Evolutionary conservation across 176 grass and related monocot genomes (phyloP).

Genomic region (Poa pratensis): DNA sequence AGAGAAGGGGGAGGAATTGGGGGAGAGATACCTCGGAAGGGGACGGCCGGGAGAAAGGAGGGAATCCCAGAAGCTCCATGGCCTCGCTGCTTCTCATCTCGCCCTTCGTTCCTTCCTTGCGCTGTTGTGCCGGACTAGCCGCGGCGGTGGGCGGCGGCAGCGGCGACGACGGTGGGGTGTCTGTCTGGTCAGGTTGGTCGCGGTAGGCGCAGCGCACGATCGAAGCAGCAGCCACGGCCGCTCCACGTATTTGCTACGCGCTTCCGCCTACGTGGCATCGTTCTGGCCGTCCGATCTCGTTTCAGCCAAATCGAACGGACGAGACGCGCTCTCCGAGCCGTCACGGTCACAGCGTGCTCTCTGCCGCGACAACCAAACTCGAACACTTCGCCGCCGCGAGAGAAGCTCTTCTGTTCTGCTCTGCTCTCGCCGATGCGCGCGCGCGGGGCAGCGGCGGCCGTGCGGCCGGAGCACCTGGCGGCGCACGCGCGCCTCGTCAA

Average conservation of each 20-base stretch:
- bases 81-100: conserved; percentile 71
- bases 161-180: not conserved
- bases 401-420: not conserved
- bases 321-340: not conserved
- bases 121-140: not conserved
- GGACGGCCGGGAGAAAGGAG: conserved; percentile 59
- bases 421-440: conserved; percentile 34
- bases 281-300: not conserved
- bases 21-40: conserved; percentile 53
- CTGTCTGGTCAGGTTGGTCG: conserved; percentile 22
- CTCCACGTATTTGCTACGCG: conserved; percentile 20
- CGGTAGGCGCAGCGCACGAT: not conserved
- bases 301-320: conserved; percentile 31
- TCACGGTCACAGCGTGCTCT: not conserved
- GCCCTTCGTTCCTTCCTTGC: not conserved
- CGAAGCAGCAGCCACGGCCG: conserved; percentile 22
- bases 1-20: not conserved
- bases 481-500: conserved; percentile 56
- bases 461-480: conserved; percentile 44
- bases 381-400: not conserved
- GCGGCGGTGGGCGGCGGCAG: conserved; percentile 14
- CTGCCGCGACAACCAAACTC: not conserved
- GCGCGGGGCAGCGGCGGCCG: not conserved
- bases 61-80: conserved; percentile 70
- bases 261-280: not conserved